Evolutionary conservation across 2,329 filamentous ascomycete species (phyloP), one percentile per base, ranked within the genome.

Genomic region (Sarocladium strictum): DNA sequence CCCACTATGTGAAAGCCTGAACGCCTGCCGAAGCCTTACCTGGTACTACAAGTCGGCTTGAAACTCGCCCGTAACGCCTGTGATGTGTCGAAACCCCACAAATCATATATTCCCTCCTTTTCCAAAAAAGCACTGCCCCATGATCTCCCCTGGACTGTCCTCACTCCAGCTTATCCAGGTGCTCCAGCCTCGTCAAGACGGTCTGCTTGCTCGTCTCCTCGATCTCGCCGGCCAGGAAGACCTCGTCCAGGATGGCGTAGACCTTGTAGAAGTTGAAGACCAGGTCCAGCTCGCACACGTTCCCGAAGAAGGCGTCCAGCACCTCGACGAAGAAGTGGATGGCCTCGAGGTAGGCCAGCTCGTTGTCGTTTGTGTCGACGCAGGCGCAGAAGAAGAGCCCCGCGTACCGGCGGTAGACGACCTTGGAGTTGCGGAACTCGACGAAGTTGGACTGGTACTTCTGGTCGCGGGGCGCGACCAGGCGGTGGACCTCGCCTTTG

Each of bases 391-490:
- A 99, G 83, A 99, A 99, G 56, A 99, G 84, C 0, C 94, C 94
- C 0, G 94, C 94, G 74, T 99, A 99, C 59, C 94, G 89, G 43
- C 95, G 87, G 77, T 99, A 99, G 54, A 99, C 90, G 64, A 99
- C 89, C 77, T 97, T 97, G 69, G 93, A 91, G 74, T 91, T 89
- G 61, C 90, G 88, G 76, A 88, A 87, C 75, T 99, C 94, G 79
- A 99, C 94, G 67, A 99, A 99, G 77, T 99, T 99, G 75, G 91
- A 96, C 72, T 99, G 94, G 78, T 99, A 96, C 70, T 99, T 99
- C 70, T 99, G 94, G 74, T 99, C 94, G 67, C 94, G 89, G 6
- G 94, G 94, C 0, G 94, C 94, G 58, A 99, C 93, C 62, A 99
- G 90, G 59, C 94, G 92, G 79, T 99, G 94, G 64, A 97, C 89